These are phyloP conservation scores for Leishmania martiniquensis DNA, from an alignment of 208 protist species.

Conservation along the genomic window DNA sequence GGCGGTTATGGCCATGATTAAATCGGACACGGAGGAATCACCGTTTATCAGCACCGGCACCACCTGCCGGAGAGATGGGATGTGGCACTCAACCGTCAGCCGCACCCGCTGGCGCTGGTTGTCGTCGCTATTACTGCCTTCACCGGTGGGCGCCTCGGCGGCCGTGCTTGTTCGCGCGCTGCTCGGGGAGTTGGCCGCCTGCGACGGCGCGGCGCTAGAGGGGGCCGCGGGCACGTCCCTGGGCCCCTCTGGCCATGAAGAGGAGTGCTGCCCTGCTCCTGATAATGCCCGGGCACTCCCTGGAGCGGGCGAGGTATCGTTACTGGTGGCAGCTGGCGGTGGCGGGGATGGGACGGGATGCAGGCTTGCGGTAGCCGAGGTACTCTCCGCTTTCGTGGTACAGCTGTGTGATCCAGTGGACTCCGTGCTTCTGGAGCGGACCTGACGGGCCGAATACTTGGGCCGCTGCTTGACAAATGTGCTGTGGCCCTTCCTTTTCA, in stretches of 20 bases:
- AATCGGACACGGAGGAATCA: slow-evolving; percentile 57
- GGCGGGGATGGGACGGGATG: neutral
- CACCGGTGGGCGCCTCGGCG: neutral
- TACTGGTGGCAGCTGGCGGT: neutral
- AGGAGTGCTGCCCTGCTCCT: neutral
- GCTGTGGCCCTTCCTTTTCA: slow-evolving; percentile 5
- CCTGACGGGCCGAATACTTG: slow-evolving; percentile 9
- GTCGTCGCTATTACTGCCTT: slow-evolving; percentile 13
- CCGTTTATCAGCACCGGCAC: slow-evolving; percentile 45
- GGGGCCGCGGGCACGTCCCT: slow-evolving; percentile 2
- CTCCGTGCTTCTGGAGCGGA: slow-evolving; percentile 4
- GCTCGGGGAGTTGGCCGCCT: neutral
- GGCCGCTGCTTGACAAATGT: slow-evolving; percentile 8
- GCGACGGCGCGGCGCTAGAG: neutral
- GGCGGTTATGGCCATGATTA: slow-evolving; percentile 38
- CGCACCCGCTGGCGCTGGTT: slow-evolving; percentile 28
- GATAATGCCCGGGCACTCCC: slow-evolving; percentile 1
- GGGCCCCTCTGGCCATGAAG: neutral
- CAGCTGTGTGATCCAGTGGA: slow-evolving; percentile 5
- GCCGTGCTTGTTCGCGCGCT: neutral
- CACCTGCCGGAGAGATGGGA: slow-evolving; percentile 44
- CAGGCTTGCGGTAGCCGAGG: neutral
- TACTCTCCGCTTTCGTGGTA: neutral
- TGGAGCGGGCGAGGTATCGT: neutral
- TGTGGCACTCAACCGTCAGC: slow-evolving; percentile 44